Percentiles rank a stretch among this genome's conserved stretches.
phyloP scores from a whole-genome alignment of 2,329 filamentous ascomycete species.

The Penicillium italicum region DNA sequence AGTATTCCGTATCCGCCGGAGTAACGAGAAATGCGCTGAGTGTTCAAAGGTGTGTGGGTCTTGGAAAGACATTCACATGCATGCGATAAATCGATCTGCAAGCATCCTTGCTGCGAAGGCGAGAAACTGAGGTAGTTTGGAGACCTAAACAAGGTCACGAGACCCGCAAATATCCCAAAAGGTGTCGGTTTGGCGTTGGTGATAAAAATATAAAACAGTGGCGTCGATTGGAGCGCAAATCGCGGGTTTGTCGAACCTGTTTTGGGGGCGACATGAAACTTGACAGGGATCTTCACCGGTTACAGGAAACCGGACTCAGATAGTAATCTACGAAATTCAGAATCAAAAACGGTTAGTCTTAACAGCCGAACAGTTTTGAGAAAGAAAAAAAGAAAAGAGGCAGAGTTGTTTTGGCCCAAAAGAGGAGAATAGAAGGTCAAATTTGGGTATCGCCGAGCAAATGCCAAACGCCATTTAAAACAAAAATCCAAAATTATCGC shows the following conservation, averaged over 20 bases:
- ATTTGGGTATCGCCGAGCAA: conserved; percentile 33
- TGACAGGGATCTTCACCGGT: conserved; percentile 23
- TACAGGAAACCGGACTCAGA: conserved; percentile 50
- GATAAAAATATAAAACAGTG: conserved; percentile 1
- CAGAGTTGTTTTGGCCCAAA: conserved; percentile 4
- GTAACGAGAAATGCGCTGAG: not conserved
- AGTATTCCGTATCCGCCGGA: not conserved
- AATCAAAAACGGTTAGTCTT: conserved; percentile 34
- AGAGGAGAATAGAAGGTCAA: conserved; percentile 19
- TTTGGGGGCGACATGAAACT: conserved; percentile 18
- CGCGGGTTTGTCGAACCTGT: conserved; percentile 13
- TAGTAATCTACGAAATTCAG: conserved; percentile 41
- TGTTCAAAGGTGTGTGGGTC: not conserved
- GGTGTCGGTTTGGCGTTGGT: conserved; percentile 5
- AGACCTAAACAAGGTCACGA: conserved; percentile 13
- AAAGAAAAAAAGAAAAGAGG: conserved; percentile 11
- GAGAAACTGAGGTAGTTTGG: conserved; percentile 3
- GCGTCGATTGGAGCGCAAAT: conserved; percentile 8
- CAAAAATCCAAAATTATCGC: conserved; percentile 27
- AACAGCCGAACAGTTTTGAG: conserved; percentile 20
- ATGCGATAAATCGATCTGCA: conserved; percentile 3
- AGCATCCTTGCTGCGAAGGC: not conserved
- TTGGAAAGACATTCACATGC: not conserved
- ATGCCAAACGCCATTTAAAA: conserved; percentile 15
- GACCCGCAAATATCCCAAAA: conserved; percentile 3